phyloP scores from a whole-genome alignment of 495 filamentous ascomycete species.

The Penicillium lividum region DNA sequence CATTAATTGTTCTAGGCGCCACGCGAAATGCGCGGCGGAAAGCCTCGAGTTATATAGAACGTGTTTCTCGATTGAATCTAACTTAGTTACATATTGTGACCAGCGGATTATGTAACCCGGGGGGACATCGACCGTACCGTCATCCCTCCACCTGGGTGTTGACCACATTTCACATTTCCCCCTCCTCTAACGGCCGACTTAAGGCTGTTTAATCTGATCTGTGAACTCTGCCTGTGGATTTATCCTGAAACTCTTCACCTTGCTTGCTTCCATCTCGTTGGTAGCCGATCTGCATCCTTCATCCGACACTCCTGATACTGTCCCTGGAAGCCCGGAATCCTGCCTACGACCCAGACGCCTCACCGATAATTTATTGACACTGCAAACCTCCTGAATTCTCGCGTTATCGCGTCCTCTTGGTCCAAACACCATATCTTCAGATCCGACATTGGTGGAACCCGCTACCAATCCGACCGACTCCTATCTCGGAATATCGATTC shows the following conservation, averaged over 20 bases:
- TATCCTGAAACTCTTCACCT: background rate
- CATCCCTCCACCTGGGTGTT: slow-evolving; percentile 30
- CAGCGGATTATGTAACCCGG: slow-evolving; percentile 24
- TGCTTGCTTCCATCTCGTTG: background rate
- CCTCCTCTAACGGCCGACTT: slow-evolving; percentile 5
- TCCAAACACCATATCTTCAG: background rate
- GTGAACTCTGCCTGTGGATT: background rate
- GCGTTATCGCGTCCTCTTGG: background rate
- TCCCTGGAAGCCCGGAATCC: slow-evolving; percentile 17
- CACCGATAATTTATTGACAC: background rate
- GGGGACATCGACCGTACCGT: slow-evolving; percentile 19
- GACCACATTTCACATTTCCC: slow-evolving; percentile 18
- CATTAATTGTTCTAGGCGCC: too few relatives aligned
- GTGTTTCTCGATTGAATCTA: too few relatives aligned
- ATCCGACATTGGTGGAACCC: slow-evolving; percentile 2
- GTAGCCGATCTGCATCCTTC: background rate
- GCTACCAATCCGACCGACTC: slow-evolving; percentile 15
- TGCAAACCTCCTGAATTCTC: background rate
- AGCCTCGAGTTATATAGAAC: too few relatives aligned
- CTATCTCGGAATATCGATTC: slow-evolving; percentile 15
- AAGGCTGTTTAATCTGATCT: slow-evolving; percentile 2
- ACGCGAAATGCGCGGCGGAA: too few relatives aligned
- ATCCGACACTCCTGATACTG: slow-evolving; percentile 27
- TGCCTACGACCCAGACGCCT: slow-evolving; percentile 1
- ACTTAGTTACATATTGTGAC: background rate